Evolutionary conservation across 163 green algal genomes (phyloP).

Genomic region (Picocystis sp.): DNA sequence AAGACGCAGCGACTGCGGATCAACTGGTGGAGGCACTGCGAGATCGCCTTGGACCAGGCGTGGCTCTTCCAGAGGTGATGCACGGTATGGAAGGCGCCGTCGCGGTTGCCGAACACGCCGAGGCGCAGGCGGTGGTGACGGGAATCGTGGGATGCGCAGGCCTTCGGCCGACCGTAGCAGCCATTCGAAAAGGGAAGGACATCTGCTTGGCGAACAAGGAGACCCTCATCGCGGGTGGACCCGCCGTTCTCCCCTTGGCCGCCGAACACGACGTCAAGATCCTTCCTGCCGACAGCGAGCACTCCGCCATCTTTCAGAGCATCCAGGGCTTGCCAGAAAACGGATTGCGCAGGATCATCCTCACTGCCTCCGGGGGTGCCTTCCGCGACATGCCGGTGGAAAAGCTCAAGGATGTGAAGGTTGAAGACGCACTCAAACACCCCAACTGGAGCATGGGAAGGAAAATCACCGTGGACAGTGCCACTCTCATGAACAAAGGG

Average conservation of each 20-base stretch:
- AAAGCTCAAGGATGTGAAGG: constrained; percentile 63
- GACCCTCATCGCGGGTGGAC: constrained; percentile 82
- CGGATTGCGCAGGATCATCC: constrained; percentile 84
- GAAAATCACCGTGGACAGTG: constrained; percentile 96
- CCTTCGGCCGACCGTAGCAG: constrained; percentile 81
- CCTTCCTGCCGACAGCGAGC: constrained; percentile 88
- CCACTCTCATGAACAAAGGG: constrained; percentile 99
- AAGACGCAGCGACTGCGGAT: constrained; percentile 35
- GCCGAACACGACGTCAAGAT: constrained; percentile 79
- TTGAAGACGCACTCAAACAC: constrained; percentile 72
- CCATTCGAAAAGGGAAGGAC: constrained; percentile 87
- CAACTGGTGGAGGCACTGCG: constrained; percentile 68
- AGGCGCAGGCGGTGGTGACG: constrained; percentile 52
- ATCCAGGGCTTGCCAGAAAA: constrained; percentile 39
- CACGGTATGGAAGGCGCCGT: constrained; percentile 41
- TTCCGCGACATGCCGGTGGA: constrained; percentile 90
- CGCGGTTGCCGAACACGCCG: constrained; percentile 47
- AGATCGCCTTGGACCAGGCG: constrained; percentile 25
- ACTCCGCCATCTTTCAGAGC: constrained; percentile 90
- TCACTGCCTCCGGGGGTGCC: constrained; percentile 87
- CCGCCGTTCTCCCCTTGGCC: constrained; percentile 71
- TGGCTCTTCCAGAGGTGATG: constrained; percentile 70
- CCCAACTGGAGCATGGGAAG: constrained; percentile 80
- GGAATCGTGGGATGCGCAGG: constrained; percentile 93
- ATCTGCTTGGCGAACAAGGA: constrained; percentile 99